These are phyloP conservation scores for Lachnellula suecica DNA, from an alignment of 2,329 filamentous ascomycete species.

Conservation along the genomic window DNA sequence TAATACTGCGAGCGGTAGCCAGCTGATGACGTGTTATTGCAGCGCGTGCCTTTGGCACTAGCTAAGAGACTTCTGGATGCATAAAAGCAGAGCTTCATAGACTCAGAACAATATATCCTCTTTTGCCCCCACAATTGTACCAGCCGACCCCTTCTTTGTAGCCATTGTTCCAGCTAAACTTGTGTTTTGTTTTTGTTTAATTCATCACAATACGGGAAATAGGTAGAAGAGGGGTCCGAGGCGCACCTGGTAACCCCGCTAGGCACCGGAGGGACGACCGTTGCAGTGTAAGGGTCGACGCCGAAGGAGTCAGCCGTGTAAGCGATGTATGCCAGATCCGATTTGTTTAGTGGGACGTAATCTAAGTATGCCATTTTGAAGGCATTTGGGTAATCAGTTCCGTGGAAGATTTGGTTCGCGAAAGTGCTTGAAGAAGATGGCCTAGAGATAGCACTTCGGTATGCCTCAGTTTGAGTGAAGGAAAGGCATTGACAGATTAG, in stretches of 20 bases:
- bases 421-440: too few species aligned
- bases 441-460: too few species aligned
- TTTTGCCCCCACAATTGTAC: too few species aligned
- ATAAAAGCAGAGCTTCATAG: too few species aligned
- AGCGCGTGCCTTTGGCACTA: too few species aligned
- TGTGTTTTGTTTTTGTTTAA: conserved; percentile 43
- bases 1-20: conserved; percentile 56
- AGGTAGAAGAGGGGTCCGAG: conserved; percentile 41
- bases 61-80: too few species aligned
- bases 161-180: conserved; percentile 57
- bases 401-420: conserved; percentile 51
- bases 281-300: conserved; percentile 58
- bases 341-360: conserved; percentile 43
- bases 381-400: conserved; percentile 48
- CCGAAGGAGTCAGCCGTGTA: conserved; percentile 55
- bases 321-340: conserved; percentile 48
- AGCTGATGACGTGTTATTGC: too few species aligned
- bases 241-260: conserved; percentile 48
- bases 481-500: too few species aligned
- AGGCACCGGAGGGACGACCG: conserved; percentile 45
- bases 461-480: too few species aligned
- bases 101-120: too few species aligned
- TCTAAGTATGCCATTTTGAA: conserved; percentile 22
- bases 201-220: conserved; percentile 53
- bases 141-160: too few species aligned